Evolutionary conservation across 129 eudicot genomes (phyloP).

Genomic region (Flaveria brownii): DNA sequence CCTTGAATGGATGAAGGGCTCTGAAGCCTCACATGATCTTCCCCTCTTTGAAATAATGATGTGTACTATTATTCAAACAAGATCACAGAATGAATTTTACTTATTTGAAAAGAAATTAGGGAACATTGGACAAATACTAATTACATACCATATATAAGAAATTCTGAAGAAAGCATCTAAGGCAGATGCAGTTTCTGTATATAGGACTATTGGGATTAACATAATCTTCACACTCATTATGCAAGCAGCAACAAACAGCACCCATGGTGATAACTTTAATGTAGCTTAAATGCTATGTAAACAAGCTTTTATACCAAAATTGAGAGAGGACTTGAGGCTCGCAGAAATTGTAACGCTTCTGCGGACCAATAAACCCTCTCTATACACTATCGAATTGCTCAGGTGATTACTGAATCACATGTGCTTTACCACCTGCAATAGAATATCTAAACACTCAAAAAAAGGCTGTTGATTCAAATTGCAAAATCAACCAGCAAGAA

Average conservation of each 20-base stretch:
- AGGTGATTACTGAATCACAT: constrained; percentile 27
- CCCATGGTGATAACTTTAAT: constrained; percentile 58
- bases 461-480: constrained; percentile 8
- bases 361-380: constrained; percentile 68
- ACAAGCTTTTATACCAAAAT: constrained; percentile 13
- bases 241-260: constrained; percentile 81
- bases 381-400: constrained; percentile 26
- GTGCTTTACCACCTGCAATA: constrained; percentile 38
- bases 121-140: constrained; percentile 4
- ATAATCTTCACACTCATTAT: constrained; percentile 76
- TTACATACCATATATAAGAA: constrained; percentile 73
- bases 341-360: constrained; percentile 51
- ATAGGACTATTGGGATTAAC: constrained; percentile 63
- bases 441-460: constrained; percentile 2
- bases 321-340: constrained; percentile 70
- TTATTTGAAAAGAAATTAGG: background rate
- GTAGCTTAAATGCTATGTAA: constrained; percentile 11
- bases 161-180: constrained; percentile 70
- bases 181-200: constrained; percentile 72
- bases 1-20: constrained; percentile 77
- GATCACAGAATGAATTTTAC: constrained; percentile 22
- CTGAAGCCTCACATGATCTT: constrained; percentile 61
- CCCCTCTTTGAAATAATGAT: constrained; percentile 86
- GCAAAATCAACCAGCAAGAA: constrained; percentile 14
- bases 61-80: constrained; percentile 70